Percentiles rank a stretch among this genome's conserved stretches.
Evolutionary conservation across 139 green algal genomes (phyloP).

Genomic region (Tetraselmis striata): DNA sequence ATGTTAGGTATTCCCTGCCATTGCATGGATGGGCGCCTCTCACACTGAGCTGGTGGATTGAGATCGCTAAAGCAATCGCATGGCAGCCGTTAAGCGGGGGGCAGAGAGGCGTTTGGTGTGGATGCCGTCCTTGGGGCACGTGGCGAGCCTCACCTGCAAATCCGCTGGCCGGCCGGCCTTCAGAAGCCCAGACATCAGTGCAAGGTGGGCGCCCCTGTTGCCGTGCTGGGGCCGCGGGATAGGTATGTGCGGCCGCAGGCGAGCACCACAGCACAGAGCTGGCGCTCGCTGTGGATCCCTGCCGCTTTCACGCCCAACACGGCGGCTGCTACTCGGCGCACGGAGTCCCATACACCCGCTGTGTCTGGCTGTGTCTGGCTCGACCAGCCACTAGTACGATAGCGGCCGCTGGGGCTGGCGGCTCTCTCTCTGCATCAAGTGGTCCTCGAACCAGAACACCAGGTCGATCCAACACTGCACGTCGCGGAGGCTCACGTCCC

Average conservation of each 20-base stretch:
- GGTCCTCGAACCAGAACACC: conserved; percentile 1
- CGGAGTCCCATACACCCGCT: too few species aligned
- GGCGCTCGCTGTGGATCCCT: not conserved
- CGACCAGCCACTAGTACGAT: not conserved
- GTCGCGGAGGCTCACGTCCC: conserved; percentile 26
- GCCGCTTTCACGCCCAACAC: not conserved
- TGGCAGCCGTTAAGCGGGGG: conserved; percentile 2
- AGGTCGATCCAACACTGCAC: conserved; percentile 21
- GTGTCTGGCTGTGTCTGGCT: too few species aligned
- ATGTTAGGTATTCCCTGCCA: not conserved
- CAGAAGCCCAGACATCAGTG: too few species aligned
- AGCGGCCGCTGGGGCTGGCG: not conserved
- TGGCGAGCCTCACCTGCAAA: too few species aligned
- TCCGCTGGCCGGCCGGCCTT: too few species aligned
- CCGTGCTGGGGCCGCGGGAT: too few species aligned
- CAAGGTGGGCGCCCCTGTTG: too few species aligned
- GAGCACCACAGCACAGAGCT: too few species aligned
- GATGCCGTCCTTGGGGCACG: not conserved
- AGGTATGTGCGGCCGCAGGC: too few species aligned
- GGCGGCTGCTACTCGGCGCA: not conserved
- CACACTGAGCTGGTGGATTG: too few species aligned
- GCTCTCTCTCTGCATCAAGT: not conserved
- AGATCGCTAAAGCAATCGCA: conserved; percentile 16
- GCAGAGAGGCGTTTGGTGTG: not conserved
- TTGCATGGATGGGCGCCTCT: conserved; percentile 8